Evolutionary conservation across 345 rosid genomes (phyloP), one percentile per base, ranked within the genome.

Genomic region (Gynandropsis gynandra): DNA sequence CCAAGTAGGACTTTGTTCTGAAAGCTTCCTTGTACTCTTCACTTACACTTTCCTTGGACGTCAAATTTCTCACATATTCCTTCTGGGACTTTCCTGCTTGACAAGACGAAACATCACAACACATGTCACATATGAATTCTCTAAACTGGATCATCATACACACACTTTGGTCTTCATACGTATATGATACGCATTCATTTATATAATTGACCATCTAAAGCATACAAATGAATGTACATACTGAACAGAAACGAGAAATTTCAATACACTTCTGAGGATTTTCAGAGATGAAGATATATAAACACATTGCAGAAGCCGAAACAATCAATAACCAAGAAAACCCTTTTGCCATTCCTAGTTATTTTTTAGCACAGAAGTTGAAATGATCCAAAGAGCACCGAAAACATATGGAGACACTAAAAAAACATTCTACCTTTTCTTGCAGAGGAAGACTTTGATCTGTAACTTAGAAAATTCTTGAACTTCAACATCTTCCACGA

Each of bases 1-100:
- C 95, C 13, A 69, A 47, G 59, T 90, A 90, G 33, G 98, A 90
- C 15, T 69, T 68, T 40, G 96, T 82, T 48, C 93, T 79, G 52
- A 90, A 79, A 48, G 87, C 95, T 74, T 77, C 75, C 63, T 68
- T 77, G 84, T 90, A 87, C 58, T 90, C 98, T 46, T 84, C 87
- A 49, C 73, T 74, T 11, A 90, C 80, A 56, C 61, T 79, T 57
- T 62, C 40, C 77, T 75, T 66, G 61, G 41, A 64, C 20, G 68
- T 52, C 52, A 71, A 69, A 83, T 64, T 64, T 54, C 48, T 43
- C 9, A n/a, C 42, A 20, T 9, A 7, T 64, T 71, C 71, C 47
- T 47, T 69, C 31, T 46, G 47, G 4, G 70, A 65, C 59, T 61
- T 43, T 10, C 76, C 92, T 80, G 73, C 59, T 48, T 41, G 29